A percentile compares a stretch with the other conserved stretches of the same genome.
These are phyloP conservation scores for Trichothecium sympodiale DNA, from an alignment of 2,329 filamentous ascomycete species.

Conservation along the genomic window DNA sequence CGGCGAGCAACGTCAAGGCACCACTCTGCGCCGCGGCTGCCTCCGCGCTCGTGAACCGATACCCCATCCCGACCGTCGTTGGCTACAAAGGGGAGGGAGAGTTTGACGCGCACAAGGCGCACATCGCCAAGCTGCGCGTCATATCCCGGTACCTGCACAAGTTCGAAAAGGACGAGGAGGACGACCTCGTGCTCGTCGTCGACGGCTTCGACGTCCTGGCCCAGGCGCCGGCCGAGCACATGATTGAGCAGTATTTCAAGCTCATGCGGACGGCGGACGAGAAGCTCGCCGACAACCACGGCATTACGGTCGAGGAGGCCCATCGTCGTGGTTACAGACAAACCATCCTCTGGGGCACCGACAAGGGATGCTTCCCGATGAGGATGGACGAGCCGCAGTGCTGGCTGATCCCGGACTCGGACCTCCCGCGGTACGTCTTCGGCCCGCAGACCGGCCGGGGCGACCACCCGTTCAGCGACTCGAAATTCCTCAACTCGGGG, in stretches of 20 bases:
- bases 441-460: conserved; percentile 9
- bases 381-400: conserved; percentile 8
- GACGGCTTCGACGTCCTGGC: conserved; percentile 14
- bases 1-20: conserved; percentile 6
- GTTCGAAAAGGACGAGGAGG: background rate
- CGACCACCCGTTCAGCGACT: conserved; percentile 5
- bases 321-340: conserved; percentile 8
- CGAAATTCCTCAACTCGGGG: conserved; percentile 12
- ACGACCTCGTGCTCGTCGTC: conserved; percentile 12
- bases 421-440: conserved; percentile 8
- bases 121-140: conserved; percentile 11
- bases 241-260: conserved; percentile 13
- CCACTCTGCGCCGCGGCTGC: conserved; percentile 10
- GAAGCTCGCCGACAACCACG: conserved; percentile 10
- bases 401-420: conserved; percentile 10
- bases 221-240: conserved; percentile 11
- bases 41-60: conserved; percentile 13
- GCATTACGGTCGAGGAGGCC: conserved; percentile 9
- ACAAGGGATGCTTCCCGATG: conserved; percentile 10
- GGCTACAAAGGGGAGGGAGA: conserved; percentile 11
- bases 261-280: conserved; percentile 7
- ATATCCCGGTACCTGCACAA: conserved; percentile 9
- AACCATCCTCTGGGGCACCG: conserved; percentile 12
- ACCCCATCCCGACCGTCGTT: conserved; percentile 9
- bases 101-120: conserved; percentile 7